Conservation (phyloP, 73 alveolate species). For the Paramecium caudatum region DNA sequence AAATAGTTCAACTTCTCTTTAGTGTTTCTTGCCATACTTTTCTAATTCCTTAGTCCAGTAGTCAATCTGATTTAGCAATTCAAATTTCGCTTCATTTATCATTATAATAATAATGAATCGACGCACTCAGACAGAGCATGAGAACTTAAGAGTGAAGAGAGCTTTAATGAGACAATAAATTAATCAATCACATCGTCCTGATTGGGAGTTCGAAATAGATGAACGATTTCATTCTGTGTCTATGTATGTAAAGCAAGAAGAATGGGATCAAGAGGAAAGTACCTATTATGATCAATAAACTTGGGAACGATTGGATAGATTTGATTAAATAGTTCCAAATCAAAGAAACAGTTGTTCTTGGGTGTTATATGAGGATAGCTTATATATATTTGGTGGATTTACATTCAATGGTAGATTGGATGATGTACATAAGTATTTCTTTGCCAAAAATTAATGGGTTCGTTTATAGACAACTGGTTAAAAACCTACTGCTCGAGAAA, state of each 20-base stretch:
- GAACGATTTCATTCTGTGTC: slow-evolving; percentile 53
- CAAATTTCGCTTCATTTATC: slow-evolving; percentile 33
- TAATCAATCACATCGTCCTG: slow-evolving; percentile 40
- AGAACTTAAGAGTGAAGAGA: slow-evolving; percentile 40
- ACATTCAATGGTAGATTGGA: slow-evolving; percentile 75
- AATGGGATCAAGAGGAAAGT: background rate
- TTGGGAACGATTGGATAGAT: slow-evolving; percentile 71
- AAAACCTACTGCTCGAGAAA: slow-evolving; percentile 73
- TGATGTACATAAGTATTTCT: slow-evolving; percentile 65
- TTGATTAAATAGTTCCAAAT: slow-evolving; percentile 55
- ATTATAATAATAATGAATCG: slow-evolving; percentile 48
- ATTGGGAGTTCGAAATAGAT: slow-evolving; percentile 27
- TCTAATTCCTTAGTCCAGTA: slow-evolving; percentile 4
- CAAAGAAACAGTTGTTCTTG: slow-evolving; percentile 70
- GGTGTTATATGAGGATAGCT: slow-evolving; percentile 64
- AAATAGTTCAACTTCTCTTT: background rate
- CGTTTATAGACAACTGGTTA: slow-evolving; percentile 48
- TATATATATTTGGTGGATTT: slow-evolving; percentile 76
- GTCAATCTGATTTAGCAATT: background rate
- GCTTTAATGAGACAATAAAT: slow-evolving; percentile 59
- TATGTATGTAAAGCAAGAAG: slow-evolving; percentile 10
- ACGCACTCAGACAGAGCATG: slow-evolving; percentile 26
- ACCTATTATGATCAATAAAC: slow-evolving; percentile 37
- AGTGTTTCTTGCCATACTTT: background rate
- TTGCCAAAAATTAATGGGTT: slow-evolving; percentile 55